Evolutionary conservation across 1,139 yeast species (phyloP), one percentile per base, ranked within the genome.

Genomic region (Yarrowia galli): DNA sequence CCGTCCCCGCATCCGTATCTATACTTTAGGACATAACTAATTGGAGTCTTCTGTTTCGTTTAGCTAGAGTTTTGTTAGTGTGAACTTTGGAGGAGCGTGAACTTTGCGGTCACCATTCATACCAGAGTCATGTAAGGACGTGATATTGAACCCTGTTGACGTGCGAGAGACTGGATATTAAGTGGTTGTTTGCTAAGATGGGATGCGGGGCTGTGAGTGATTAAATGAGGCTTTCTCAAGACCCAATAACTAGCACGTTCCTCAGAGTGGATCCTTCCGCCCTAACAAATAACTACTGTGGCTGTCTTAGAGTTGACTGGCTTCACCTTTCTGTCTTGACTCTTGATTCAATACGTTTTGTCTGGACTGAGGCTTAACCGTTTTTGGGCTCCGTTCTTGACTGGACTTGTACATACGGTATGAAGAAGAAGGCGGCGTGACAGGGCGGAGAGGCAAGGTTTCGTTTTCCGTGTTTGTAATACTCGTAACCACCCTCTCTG

Each of bases 1-100:
- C 32, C 20, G 16, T 22, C 32, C 32, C 18, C n/a, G 9, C 28
- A 23, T 28, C 23, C 32, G 25, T 46, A 46, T 25, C 53, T 46
- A 46, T 16, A 10, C 53, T 46, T 46, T 46, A 18, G 20, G 53
- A 45, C 15, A 45, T 22, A 45, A 22, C n/a, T 45, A 45, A 45
- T 45, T 13, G 49, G 28, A 22, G 49, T 45, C 53, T 46, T 46
- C 53, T 25, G 53, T 46, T 46, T 46, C 35, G 53, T 46, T n/a
- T n/a, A 25, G 35, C 53, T 46, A 46, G 10, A n/a, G 53, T 46
- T 28, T 46, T 13, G 53, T 16, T 46, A 25, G 35, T 16, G 15
- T n/a, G 20, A 46, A 46, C 53, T 25, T 46, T 46, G 35, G 35
- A 16, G 10, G 53, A 9, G 16, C 15, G 15, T 25, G 36, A 46